These are phyloP conservation scores for Whalleya microplaca DNA, from an alignment of 2,329 filamentous ascomycete species.

Conservation along the genomic window DNA sequence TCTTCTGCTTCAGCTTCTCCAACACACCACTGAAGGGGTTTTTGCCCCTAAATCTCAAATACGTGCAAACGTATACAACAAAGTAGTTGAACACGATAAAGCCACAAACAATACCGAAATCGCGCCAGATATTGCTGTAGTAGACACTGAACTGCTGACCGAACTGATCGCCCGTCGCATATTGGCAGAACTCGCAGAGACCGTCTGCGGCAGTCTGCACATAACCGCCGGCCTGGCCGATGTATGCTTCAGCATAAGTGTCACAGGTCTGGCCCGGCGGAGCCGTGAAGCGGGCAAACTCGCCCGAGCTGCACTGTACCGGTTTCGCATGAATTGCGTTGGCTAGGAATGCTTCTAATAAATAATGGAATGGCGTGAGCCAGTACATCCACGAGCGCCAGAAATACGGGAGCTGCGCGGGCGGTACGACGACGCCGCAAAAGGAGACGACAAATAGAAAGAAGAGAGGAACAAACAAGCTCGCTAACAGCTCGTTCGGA, in stretches of 20 bases:
- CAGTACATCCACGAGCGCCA: slow-evolving; percentile 70
- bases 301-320: slow-evolving; percentile 57
- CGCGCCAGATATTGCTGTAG: slow-evolving; percentile 64
- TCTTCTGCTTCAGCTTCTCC: slow-evolving; percentile 30
- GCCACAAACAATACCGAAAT: slow-evolving; percentile 67
- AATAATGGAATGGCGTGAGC: slow-evolving; percentile 69
- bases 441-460: slow-evolving; percentile 73
- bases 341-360: slow-evolving; percentile 64
- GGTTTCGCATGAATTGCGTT: slow-evolving; percentile 58
- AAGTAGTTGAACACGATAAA: slow-evolving; percentile 67
- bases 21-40: slow-evolving; percentile 41
- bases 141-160: slow-evolving; percentile 62
- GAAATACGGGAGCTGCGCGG: slow-evolving; percentile 59
- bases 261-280: slow-evolving; percentile 64
- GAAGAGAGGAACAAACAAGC: slow-evolving; percentile 68
- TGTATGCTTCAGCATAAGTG: slow-evolving; percentile 59
- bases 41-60: slow-evolving; percentile 44
- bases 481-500: slow-evolving; percentile 69
- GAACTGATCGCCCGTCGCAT: slow-evolving; percentile 63
- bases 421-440: slow-evolving; percentile 72
- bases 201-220: slow-evolving; percentile 58
- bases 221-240: slow-evolving; percentile 60
- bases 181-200: slow-evolving; percentile 68
- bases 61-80: slow-evolving; percentile 45
- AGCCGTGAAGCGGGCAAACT: slow-evolving; percentile 63